These are phyloP conservation scores for Forsythia suspensa DNA, from an alignment of 257 asterid species.

Conservation along the genomic window DNA sequence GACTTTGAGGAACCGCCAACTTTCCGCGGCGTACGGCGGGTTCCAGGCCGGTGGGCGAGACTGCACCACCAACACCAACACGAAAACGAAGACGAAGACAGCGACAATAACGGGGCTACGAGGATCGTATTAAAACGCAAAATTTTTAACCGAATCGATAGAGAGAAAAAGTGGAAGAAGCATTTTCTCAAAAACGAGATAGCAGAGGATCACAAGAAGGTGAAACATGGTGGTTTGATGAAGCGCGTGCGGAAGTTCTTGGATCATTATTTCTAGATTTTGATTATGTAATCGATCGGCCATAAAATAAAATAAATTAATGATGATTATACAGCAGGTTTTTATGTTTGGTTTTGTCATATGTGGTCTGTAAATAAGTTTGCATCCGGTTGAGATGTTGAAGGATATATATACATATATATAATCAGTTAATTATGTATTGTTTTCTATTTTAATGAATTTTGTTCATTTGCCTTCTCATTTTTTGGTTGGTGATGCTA, in stretches of 20 bases:
- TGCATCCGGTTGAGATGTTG: slow-evolving; percentile 36
- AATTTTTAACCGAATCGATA: slow-evolving; percentile 4
- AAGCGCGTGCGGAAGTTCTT: slow-evolving; percentile 57
- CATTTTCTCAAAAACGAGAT: slow-evolving; percentile 24
- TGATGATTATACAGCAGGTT: background rate
- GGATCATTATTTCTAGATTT: slow-evolving; percentile 28
- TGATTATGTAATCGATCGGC: background rate
- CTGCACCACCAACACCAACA: slow-evolving; percentile 31
- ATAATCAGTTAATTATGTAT: background rate
- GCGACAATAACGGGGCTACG: slow-evolving; percentile 14
- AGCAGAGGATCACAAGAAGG: slow-evolving; percentile 1
- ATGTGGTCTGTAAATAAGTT: slow-evolving; percentile 24
- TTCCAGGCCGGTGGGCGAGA: slow-evolving; percentile 34
- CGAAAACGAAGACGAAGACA: slow-evolving; percentile 21
- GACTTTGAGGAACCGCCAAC: slow-evolving; percentile 31
- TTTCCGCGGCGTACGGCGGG: slow-evolving; percentile 26
- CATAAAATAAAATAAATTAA: background rate
- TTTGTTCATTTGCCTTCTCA: too few relatives aligned
- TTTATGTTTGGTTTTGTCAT: background rate
- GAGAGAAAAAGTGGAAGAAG: slow-evolving; percentile 25
- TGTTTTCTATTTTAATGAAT: background rate
- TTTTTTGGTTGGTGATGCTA: too few relatives aligned
- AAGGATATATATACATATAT: background rate
- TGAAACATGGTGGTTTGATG: slow-evolving; percentile 34
- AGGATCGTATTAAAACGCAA: slow-evolving; percentile 16